These are phyloP conservation scores for Amoebophrya sp. DNA, from an alignment of 169 alveolate species.

Conservation along the genomic window DNA sequence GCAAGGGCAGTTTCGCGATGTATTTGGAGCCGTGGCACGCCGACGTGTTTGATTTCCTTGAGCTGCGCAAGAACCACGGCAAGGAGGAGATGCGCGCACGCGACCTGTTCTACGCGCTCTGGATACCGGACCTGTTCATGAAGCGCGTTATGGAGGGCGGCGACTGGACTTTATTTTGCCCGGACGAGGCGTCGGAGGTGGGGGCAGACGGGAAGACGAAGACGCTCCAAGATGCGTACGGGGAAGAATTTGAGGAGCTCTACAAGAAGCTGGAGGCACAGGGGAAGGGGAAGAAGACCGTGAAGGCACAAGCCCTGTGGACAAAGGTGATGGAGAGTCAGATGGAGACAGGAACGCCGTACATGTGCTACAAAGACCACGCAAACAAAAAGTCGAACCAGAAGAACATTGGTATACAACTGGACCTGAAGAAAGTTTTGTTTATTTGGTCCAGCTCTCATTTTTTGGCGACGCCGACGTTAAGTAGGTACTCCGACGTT, in stretches of 20 bases:
- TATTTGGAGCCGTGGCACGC: conserved; percentile 99
- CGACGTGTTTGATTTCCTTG: conserved; percentile 86
- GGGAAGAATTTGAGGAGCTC: conserved; percentile 84
- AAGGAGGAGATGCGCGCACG: conserved; percentile 93
- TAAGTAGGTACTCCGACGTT: no score
- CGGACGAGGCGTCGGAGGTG: conserved; percentile 68
- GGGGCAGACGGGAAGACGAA: conserved; percentile 35
- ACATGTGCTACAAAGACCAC: conserved; percentile 81
- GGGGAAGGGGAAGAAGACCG: conserved; percentile 80
- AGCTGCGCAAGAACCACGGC: conserved; percentile 90
- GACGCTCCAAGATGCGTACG: conserved; percentile 47
- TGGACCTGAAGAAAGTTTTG: no score
- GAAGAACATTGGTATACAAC: conserved; percentile 74
- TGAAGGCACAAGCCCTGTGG: conserved; percentile 93
- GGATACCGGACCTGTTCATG: conserved; percentile 99
- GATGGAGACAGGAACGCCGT: conserved; percentile 99
- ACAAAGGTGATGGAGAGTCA: conserved; percentile 86
- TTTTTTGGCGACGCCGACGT: no score
- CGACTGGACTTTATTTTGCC: conserved; percentile 91
- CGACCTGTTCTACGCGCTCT: conserved; percentile 93
- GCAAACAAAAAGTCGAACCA: conserved; percentile 84
- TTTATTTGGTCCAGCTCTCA: no score
- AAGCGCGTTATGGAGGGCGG: conserved; percentile 84
- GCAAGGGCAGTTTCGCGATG: conserved; percentile 95
- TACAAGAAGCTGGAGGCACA: conserved; percentile 57